Base-by-base conservation (phyloP, 1,284 basidiomycete species). In the Anthracocystis panici-leucophaei region DNA sequence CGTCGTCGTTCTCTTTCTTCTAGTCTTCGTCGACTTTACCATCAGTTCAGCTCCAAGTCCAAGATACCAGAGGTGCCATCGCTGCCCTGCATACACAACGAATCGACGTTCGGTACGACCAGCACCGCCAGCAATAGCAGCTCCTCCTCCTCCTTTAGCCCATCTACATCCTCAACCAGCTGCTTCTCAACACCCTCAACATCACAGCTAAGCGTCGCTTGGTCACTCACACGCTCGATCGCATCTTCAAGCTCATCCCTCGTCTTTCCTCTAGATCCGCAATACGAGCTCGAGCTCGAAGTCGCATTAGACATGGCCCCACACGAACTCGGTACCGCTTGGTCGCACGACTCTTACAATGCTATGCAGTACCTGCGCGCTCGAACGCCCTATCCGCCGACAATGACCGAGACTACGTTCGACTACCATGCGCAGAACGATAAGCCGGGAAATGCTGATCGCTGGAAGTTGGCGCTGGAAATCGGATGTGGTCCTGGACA, bases 401-500 rank as follows among this genome's bases (percentile, higher is more conserved):
- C 68, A 0, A 66, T 76, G 60, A 65, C 67, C 21, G 57, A 72
- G 10, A 67, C 68, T 4, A 51, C 44, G 1, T 72, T 71, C 33
- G 68, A 71, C 56, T 76, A 71, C 25, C 73, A 76, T 38, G 59
- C 33, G 2, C 61, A 67, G 33, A 52, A 44, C 10, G 66, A 65
- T 10, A 57, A 41, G 10, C 21, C 33, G 20, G 51, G 27, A n/a
- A 23, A 11, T 11, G 9, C 16, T 3, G 60, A 58, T 42, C 59
- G 64, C 21, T 76, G 73, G 73, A 56, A 64, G 33, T 62, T 54
- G 20, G 73, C 68, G 0, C 55, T 76, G 9, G 73, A 76, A n/a
- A 57, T 76, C 18, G 73, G 73, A 16, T 76, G 73, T 31, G 73
- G 73, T 7, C 73, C 73, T 2, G 73, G 73, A 0, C 73, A 76